phyloP scores from a whole-genome alignment of 371 early-diverging fungal genomes.

The Chytridium lagenaria region DNA sequence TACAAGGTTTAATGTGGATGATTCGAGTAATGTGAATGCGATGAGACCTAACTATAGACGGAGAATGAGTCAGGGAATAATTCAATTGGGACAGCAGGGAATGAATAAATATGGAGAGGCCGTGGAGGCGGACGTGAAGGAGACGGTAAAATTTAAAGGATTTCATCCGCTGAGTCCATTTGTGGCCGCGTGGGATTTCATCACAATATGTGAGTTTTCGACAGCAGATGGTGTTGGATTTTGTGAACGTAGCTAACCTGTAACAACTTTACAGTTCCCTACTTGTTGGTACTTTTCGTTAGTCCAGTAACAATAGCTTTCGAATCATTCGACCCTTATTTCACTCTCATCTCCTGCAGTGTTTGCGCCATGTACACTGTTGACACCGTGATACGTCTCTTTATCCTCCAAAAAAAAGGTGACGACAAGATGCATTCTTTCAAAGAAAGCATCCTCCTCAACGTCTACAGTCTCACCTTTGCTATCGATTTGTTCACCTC shows the following conservation, averaged over 20 bases:
- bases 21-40: background rate
- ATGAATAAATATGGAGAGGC: background rate
- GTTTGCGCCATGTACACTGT: no score
- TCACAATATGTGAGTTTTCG: background rate
- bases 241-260: background rate
- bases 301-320: no score
- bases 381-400: no score
- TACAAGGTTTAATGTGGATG: no score
- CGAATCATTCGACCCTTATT: no score
- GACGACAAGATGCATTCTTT: no score
- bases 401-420: no score
- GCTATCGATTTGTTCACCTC: no score
- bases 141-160: background rate
- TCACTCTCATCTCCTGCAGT: no score
- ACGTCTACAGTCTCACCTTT: no score
- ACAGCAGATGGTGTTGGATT: background rate
- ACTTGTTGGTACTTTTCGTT: no score
- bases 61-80: background rate
- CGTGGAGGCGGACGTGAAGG: background rate
- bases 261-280: background rate
- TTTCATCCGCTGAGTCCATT: background rate
- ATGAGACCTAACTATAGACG: background rate
- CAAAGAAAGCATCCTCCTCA: no score
- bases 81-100: background rate
- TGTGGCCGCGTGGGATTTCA: background rate